Percentiles rank a stretch among this genome's conserved stretches.
Conservation (phyloP, 139 green algal species). For the Closterium sp. region DNA sequence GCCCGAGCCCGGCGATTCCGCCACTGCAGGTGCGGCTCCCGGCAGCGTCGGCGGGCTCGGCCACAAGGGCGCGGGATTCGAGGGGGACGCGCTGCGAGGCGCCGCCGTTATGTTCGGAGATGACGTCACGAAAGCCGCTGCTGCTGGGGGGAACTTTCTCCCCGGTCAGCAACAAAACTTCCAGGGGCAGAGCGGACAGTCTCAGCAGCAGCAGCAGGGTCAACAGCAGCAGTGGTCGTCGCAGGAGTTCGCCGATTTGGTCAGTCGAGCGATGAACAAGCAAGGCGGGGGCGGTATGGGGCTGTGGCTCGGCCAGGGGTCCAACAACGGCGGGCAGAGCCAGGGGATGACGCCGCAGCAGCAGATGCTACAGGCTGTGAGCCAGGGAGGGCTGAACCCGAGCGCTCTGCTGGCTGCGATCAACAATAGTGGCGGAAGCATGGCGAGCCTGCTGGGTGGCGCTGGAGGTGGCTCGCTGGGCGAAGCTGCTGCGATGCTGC, state of each 20-base stretch:
- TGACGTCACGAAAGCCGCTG: slow-evolving; percentile 14
- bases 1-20: neutral
- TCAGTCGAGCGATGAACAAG: neutral
- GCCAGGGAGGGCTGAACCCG: neutral
- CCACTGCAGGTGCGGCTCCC: neutral
- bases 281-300: neutral
- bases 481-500: neutral
- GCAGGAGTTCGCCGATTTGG: neutral
- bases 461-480: neutral
- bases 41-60: neutral
- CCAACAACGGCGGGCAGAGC: neutral
- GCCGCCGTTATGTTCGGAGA: neutral
- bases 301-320: neutral
- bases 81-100: neutral
- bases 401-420: neutral
- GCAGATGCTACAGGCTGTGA: slow-evolving; percentile 2
- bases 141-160: neutral
- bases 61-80: neutral
- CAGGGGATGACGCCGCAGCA: slow-evolving; percentile 11
- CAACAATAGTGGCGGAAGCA: neutral
- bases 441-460: slow-evolving; percentile 1
- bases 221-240: neutral
- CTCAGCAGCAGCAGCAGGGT: neutral
- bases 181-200: neutral
- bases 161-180: neutral